phyloP scores from a whole-genome alignment of 2,329 filamentous ascomycete genomes.

The Aspergillus vadensis region DNA sequence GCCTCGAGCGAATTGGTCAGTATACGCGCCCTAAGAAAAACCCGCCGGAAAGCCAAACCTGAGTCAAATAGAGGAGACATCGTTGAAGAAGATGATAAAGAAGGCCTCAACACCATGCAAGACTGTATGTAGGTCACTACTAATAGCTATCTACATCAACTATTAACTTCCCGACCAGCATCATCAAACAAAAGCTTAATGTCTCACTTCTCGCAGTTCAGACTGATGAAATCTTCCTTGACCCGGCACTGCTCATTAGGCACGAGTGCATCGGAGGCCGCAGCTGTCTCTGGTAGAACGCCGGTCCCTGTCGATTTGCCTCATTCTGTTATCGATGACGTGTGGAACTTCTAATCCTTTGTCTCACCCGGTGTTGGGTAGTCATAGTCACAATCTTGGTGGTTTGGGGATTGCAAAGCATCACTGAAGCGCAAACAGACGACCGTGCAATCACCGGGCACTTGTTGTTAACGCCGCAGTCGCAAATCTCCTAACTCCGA shows the following conservation, averaged over 20 bases:
- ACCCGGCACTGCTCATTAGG: conserved; percentile 16
- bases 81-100: neutral
- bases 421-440: neutral
- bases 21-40: neutral
- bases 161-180: neutral
- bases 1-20: conserved; percentile 11
- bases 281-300: neutral
- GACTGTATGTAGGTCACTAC: neutral
- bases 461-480: conserved; percentile 8
- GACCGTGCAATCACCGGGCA: neutral
- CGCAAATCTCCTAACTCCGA: neutral
- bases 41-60: neutral
- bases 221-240: conserved; percentile 6
- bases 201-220: conserved; percentile 11
- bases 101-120: neutral
- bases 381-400: neutral
- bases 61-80: neutral
- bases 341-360: neutral
- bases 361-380: neutral
- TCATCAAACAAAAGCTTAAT: conserved; percentile 1
- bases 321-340: conserved; percentile 5
- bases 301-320: conserved; percentile 4
- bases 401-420: neutral
- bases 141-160: neutral
- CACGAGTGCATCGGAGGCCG: conserved; percentile 17